Percentiles rank a stretch among this genome's conserved stretches.
Evolutionary conservation across 495 filamentous ascomycete species (phyloP).

Genomic region (Cercophora scortea): DNA sequence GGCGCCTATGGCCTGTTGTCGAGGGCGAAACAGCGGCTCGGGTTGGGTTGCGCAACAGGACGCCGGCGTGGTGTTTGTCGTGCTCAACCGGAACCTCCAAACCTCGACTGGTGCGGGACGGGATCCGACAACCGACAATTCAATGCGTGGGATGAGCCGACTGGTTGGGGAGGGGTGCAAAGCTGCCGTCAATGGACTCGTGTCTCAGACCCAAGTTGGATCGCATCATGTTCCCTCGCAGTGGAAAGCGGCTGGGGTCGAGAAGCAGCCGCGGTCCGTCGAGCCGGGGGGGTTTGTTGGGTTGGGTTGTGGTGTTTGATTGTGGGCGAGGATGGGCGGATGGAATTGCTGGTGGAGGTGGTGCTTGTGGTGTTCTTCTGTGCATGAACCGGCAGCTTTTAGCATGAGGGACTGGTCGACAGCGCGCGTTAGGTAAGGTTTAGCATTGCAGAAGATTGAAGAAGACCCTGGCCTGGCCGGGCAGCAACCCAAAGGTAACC

Average conservation of each 20-base stretch:
- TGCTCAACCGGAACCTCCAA: slow-evolving; percentile 1
- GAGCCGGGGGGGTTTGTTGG: slow-evolving; percentile 8
- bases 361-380: slow-evolving; percentile 7
- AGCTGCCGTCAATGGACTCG: slow-evolving; percentile 28
- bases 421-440: slow-evolving; percentile 4
- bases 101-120: slow-evolving; percentile 11
- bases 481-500: too few relatives aligned
- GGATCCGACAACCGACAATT: slow-evolving; percentile 20
- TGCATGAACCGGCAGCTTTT: slow-evolving; percentile 24
- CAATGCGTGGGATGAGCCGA: slow-evolving; percentile 20
- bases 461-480: slow-evolving; percentile 1
- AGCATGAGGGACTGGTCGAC: slow-evolving; percentile 22
- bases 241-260: slow-evolving; percentile 7
- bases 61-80: slow-evolving; percentile 4
- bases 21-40: slow-evolving; percentile 22
- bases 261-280: slow-evolving; percentile 13
- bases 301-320: background rate
- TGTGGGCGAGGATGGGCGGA: too few relatives aligned
- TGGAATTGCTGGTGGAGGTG: too few relatives aligned
- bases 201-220: slow-evolving; percentile 30
- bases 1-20: slow-evolving; percentile 27
- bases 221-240: slow-evolving; percentile 30
- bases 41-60: slow-evolving; percentile 9
- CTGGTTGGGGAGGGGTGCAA: slow-evolving; percentile 13
- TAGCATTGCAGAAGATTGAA: slow-evolving; percentile 1